These are phyloP conservation scores for Favolaschia claudopus DNA, from an alignment of 768 basidiomycete species.

Conservation along the genomic window DNA sequence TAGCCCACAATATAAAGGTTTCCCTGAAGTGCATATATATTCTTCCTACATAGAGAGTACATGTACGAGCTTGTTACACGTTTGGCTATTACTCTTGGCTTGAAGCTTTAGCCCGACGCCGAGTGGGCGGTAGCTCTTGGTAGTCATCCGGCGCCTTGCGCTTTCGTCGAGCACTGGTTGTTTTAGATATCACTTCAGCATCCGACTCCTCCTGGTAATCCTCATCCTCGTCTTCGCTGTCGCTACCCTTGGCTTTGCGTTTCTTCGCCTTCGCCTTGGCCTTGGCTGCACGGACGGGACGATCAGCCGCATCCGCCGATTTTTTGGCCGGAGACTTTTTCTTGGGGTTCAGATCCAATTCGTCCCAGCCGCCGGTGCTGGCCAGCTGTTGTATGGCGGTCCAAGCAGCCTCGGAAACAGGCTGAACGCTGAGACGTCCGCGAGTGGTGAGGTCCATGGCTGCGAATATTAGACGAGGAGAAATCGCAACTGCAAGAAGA, in stretches of 20 bases:
- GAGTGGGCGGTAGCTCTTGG: constrained; percentile 22
- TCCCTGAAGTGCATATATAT: too few relatives aligned
- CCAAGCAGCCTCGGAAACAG: constrained; percentile 73
- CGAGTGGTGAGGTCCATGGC: constrained; percentile 83
- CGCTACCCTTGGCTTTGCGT: constrained; percentile 10
- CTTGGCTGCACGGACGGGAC: constrained; percentile 17
- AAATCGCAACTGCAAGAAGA: neutral
- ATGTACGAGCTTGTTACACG: too few relatives aligned
- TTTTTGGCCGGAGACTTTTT: constrained; percentile 28
- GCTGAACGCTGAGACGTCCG: constrained; percentile 91
- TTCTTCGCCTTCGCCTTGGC: constrained; percentile 25
- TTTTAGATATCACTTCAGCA: constrained; percentile 27
- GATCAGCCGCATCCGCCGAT: constrained; percentile 27
- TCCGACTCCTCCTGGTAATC: constrained; percentile 22
- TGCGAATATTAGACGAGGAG: constrained; percentile 34
- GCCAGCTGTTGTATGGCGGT: constrained; percentile 66
- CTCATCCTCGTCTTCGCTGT: constrained; percentile 26
- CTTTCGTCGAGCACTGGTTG: constrained; percentile 25
- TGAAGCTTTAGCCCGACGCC: constrained; percentile 18
- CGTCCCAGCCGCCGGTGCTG: constrained; percentile 81
- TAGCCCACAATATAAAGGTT: too few relatives aligned
- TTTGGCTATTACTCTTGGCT: too few relatives aligned
- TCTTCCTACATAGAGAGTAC: too few relatives aligned
- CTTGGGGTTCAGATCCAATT: constrained; percentile 49
- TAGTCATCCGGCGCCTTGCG: constrained; percentile 29